Conservation (phyloP, 257 asterid genomes). For the Ajuga chamaepitys region DNA sequence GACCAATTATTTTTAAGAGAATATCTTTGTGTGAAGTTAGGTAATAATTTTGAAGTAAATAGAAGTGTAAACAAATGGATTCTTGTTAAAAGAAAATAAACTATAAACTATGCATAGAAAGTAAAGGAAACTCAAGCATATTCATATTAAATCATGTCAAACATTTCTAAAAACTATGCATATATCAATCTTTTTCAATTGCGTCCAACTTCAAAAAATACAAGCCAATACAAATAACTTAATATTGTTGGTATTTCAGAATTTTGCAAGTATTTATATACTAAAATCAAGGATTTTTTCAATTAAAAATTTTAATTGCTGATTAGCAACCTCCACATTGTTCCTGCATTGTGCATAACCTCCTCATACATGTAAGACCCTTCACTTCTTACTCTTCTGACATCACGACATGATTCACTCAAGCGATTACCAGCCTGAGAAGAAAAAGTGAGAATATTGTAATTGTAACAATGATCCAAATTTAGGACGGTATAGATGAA, state of each 20-base stretch:
- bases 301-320: neutral
- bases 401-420: slow-evolving; percentile 96
- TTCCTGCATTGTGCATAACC: slow-evolving; percentile 99
- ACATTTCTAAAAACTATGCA: no score
- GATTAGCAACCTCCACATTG: slow-evolving; percentile 74
- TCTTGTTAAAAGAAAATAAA: no score
- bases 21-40: no score
- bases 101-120: no score
- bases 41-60: no score
- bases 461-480: neutral
- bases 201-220: no score
- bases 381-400: slow-evolving; percentile 94
- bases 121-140: no score
- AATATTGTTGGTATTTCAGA: neutral
- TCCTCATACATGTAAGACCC: slow-evolving; percentile 98
- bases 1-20: no score
- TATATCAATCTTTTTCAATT: no score
- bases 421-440: slow-evolving; percentile 95
- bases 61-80: no score
- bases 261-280: neutral
- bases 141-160: no score
- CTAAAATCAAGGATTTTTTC: neutral
- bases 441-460: slow-evolving; percentile 1
- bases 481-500: neutral
- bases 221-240: neutral